A percentile compares a stretch with the other conserved stretches of the same genome.
These are phyloP conservation scores for Mycena venus DNA, from an alignment of 768 basidiomycete genomes.

Conservation along the genomic window DNA sequence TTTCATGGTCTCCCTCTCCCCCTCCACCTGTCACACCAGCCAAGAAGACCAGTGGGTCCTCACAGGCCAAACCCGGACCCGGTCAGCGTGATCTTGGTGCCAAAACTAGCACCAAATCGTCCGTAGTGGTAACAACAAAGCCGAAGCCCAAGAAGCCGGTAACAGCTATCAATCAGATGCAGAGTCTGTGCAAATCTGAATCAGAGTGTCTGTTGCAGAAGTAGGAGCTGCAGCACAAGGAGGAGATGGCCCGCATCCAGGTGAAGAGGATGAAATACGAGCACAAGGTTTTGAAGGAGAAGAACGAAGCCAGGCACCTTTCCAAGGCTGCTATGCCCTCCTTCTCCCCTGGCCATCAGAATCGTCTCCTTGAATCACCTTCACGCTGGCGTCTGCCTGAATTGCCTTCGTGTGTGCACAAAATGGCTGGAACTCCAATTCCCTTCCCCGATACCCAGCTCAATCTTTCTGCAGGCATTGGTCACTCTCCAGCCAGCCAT, in stretches of 20 bases:
- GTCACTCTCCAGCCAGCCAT: no score
- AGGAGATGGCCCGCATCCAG: constrained; percentile 11
- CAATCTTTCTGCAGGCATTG: neutral
- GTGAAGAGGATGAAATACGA: constrained; percentile 11
- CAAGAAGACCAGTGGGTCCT: no score
- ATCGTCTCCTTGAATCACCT: no score
- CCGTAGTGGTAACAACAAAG: neutral
- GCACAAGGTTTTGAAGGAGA: neutral
- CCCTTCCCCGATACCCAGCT: neutral
- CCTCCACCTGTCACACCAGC: neutral
- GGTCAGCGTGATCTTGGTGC: neutral
- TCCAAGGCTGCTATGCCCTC: neutral
- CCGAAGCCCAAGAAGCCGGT: neutral
- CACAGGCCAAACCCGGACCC: neutral
- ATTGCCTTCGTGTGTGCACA: neutral
- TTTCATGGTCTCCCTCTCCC: no score
- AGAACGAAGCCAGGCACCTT: neutral
- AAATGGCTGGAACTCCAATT: neutral
- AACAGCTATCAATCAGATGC: constrained; percentile 5
- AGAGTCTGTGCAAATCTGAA: neutral
- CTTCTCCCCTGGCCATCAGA: neutral
- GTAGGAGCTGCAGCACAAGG: constrained; percentile 8
- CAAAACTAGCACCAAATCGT: neutral
- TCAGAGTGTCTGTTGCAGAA: neutral
- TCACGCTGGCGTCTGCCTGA: no score